Conservation (phyloP, 768 basidiomycete genomes). For the Hortiboletus campestris region DNA sequence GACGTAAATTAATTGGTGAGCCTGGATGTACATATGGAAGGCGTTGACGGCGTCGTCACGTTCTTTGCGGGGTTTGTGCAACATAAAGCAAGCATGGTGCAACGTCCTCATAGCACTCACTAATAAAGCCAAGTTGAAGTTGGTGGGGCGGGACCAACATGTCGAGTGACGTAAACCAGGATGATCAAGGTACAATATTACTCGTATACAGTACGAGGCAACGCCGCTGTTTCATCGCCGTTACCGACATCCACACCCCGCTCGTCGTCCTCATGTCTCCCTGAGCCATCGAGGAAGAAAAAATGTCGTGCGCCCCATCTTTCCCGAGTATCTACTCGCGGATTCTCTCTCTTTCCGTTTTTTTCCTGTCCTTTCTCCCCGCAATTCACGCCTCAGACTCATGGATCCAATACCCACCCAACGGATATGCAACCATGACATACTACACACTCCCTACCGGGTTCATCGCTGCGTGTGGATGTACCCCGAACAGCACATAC, state of each 20-base stretch:
- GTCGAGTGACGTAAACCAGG: background rate
- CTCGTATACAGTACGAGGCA: background rate
- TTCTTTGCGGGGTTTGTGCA: too few relatives aligned
- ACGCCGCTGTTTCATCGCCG: background rate
- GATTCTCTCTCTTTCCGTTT: slow-evolving; percentile 21
- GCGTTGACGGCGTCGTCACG: too few relatives aligned
- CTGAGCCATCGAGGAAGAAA: background rate
- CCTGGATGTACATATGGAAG: too few relatives aligned
- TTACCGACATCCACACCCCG: background rate
- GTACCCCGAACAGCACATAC: slow-evolving; percentile 57
- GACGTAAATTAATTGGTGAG: too few relatives aligned
- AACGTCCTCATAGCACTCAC: too few relatives aligned
- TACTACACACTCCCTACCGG: slow-evolving; percentile 55
- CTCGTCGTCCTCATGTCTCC: slow-evolving; percentile 14
- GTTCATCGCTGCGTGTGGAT: slow-evolving; percentile 71
- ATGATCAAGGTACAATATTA: too few relatives aligned
- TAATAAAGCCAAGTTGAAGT: background rate
- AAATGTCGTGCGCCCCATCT: slow-evolving; percentile 15
- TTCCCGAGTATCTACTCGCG: slow-evolving; percentile 3
- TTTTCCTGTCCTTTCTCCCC: slow-evolving; percentile 27
- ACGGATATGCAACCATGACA: slow-evolving; percentile 74
- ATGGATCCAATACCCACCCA: slow-evolving; percentile 65
- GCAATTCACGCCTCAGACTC: slow-evolving; percentile 26
- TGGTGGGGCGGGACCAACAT: background rate
- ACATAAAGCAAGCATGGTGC: too few relatives aligned